A percentile compares a stretch with the other conserved stretches of the same genome.
Evolutionary conservation across 1,139 yeast genomes (phyloP).

Genomic region (Yamadazyma epiphylla): DNA sequence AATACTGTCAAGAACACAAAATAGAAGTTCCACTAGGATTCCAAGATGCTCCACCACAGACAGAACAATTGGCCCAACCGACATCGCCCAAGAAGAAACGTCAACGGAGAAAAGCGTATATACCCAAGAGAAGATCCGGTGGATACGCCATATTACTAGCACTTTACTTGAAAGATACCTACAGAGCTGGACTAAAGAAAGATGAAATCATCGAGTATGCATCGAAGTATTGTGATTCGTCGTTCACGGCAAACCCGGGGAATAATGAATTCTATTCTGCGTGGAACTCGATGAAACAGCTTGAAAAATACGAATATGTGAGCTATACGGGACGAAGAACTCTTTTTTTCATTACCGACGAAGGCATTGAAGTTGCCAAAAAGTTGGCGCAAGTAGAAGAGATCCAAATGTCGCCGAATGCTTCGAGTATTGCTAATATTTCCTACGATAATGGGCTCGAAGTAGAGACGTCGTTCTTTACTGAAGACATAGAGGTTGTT

Average conservation of each 20-base stretch:
- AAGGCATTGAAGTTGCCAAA: conserved; percentile 63
- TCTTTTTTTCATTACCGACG: conserved; percentile 65
- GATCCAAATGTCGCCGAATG: conserved; percentile 23
- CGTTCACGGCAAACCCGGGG: conserved; percentile 62
- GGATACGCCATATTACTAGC: conserved; percentile 81
- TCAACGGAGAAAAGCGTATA: conserved; percentile 42
- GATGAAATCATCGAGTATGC: conserved; percentile 58
- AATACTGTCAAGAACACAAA: conserved; percentile 45
- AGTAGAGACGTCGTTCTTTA: conserved; percentile 10
- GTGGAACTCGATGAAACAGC: conserved; percentile 69
- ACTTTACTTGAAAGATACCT: conserved; percentile 50
- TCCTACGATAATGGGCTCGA: conserved; percentile 36
- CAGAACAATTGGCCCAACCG: no score
- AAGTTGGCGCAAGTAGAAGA: conserved; percentile 49
- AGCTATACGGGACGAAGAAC: conserved; percentile 55
- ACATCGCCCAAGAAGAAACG: conserved; percentile 18
- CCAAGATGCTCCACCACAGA: conserved; percentile 11
- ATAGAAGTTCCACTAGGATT: conserved; percentile 37
- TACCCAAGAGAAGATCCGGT: conserved; percentile 80
- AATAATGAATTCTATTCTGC: conserved; percentile 69
- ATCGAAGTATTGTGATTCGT: conserved; percentile 56
- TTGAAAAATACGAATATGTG: conserved; percentile 62
- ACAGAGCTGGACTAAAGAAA: conserved; percentile 52
- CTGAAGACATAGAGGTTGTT: conserved; percentile 7
- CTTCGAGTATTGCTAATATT: conserved; percentile 13